Conservation (phyloP, 805 yeast genomes). For the Candida piceae region DNA sequence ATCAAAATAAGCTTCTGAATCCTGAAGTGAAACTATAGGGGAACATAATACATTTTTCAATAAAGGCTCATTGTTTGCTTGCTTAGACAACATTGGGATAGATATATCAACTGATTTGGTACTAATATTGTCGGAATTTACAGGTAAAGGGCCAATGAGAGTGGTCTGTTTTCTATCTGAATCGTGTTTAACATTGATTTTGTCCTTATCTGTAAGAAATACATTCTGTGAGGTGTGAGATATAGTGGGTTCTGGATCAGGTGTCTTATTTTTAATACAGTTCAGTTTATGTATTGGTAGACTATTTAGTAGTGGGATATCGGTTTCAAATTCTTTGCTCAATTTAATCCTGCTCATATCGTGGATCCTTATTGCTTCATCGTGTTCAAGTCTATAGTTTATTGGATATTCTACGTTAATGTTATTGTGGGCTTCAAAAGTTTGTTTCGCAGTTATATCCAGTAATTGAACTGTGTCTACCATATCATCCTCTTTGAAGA, state of each 20-base stretch:
- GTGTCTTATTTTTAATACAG: background rate
- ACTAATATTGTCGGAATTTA: no score
- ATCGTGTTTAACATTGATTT: background rate
- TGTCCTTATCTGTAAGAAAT: background rate
- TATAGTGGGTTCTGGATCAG: background rate
- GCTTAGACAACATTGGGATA: no score
- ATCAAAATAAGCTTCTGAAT: background rate
- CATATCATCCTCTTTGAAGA: constrained; percentile 15
- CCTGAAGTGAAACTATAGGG: constrained; percentile 4
- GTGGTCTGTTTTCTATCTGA: no score
- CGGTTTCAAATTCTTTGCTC: background rate
- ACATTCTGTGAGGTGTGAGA: no score
- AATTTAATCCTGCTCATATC: background rate
- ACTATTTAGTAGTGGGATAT: constrained; percentile 6
- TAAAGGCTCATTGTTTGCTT: no score
- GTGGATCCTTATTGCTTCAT: background rate
- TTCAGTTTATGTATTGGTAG: constrained; percentile 7
- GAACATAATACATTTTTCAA: no score
- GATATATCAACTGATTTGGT: no score
- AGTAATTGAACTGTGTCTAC: background rate
- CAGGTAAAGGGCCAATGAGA: no score
- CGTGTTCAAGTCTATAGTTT: background rate
- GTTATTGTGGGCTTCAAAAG: background rate
- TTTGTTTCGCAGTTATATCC: background rate
- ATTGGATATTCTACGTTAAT: no score